Percentiles rank a stretch among this genome's conserved stretches.
These are phyloP conservation scores for Plectosphaerella plurivora DNA, from an alignment of 2,329 filamentous ascomycete genomes.

Conservation along the genomic window DNA sequence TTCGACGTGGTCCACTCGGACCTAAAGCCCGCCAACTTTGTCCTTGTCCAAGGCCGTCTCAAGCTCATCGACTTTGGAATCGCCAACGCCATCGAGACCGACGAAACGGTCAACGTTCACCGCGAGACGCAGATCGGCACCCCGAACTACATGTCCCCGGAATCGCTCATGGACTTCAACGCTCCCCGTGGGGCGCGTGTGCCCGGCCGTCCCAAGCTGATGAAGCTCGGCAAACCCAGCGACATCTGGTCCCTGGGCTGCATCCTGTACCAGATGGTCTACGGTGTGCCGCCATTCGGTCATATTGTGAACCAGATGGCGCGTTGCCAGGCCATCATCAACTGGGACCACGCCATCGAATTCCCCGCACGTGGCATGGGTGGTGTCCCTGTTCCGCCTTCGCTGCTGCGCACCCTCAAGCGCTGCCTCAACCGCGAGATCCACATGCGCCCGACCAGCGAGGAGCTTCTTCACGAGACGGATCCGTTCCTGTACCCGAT, in stretches of 20 bases:
- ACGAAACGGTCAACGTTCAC: conserved; percentile 96
- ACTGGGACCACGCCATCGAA: conserved; percentile 68
- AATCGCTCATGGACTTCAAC: conserved; percentile 86
- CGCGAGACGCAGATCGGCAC: conserved; percentile 93
- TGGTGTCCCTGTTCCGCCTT: conserved; percentile 53
- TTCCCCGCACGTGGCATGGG: conserved; percentile 68
- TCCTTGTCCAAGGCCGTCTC: conserved; percentile 81
- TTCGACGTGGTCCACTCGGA: conserved; percentile 95
- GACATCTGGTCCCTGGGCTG: conserved; percentile 97
- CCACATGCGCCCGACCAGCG: conserved; percentile 58
- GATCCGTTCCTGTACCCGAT: conserved; percentile 63
- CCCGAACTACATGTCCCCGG: conserved; percentile 97
- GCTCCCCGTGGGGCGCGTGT: conserved; percentile 45
- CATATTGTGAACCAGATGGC: conserved; percentile 86
- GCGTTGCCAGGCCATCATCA: conserved; percentile 81
- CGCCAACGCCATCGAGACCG: conserved; percentile 91
- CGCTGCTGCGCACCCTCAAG: conserved; percentile 57
- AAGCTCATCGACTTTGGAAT: conserved; percentile 99
- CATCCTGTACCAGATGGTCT: conserved; percentile 97
- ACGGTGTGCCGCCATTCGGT: conserved; percentile 91
- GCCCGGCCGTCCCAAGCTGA: conserved; percentile 60
- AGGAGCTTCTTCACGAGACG: conserved; percentile 52
- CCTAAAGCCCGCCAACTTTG: conserved; percentile 94
- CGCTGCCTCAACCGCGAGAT: conserved; percentile 60
- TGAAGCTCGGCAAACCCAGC: conserved; percentile 93